Evolutionary conservation across 2,329 filamentous ascomycete genomes (phyloP), one percentile per base, ranked within the genome.

Genomic region (Beauveria medogensis): DNA sequence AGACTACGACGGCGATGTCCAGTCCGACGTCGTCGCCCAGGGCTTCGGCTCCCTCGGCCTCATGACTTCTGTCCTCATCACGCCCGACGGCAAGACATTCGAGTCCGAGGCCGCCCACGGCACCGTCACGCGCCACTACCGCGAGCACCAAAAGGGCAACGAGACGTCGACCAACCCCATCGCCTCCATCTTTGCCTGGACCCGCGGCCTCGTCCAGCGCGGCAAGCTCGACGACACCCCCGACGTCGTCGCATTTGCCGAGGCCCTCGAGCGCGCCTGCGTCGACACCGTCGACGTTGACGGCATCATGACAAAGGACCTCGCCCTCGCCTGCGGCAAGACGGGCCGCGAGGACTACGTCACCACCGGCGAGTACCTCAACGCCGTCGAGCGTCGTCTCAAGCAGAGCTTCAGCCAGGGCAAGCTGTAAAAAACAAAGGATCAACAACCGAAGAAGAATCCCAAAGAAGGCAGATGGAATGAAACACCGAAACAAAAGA

Each of bases 1-100:
- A 96, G 91, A 97, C 86, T 97, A 97, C 80, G 94, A 97, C 71
- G 94, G 94, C 76, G 94, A 99, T 71, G 94, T 99, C 65, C 94
- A 97, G 80, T 97, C 92, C 74, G 94, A 99, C 75, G 93, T 97
- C 70, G 91, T 99, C 65, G 94, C 94, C 63, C 94, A 99, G 79
- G 94, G 94, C 67, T 99, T 97, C 78, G 94, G 94, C 72, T 97
- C 92, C 65, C 89, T 99, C 52, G 94, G 94, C 71, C 88, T 99
- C 71, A 97, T 97, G 94, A 97, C 94, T 70, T 97, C 92, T 34
- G 91, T 96, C 65, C 89, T 97, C 69, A 91, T 96, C 78, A 97
- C 94, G 62, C 94, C 94, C 60, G 91, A 96, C 75, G 94, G 94
- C 75, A 91, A 94, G 80, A 95, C 92, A 12, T 97, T 96, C 76